Evolutionary conservation across 2,329 filamentous ascomycete genomes (phyloP), one percentile per base, ranked within the genome.

Genomic region (Ilyonectria destructans): DNA sequence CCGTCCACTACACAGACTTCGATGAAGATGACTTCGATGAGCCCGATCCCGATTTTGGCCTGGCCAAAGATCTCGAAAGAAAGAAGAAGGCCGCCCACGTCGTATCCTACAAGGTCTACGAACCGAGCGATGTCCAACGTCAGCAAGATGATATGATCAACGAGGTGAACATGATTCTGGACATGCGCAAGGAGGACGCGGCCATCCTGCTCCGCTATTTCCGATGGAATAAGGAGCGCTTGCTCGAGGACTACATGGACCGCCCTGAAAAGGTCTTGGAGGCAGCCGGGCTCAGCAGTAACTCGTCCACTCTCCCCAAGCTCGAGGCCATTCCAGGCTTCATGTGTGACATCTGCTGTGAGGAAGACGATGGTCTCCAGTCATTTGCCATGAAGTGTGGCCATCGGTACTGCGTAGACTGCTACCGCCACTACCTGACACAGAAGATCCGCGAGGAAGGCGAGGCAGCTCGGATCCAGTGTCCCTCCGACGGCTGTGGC

Each of bases 181-280:
- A 95, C 67, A 91, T 98, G 78, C 91, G 93, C 17, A 93, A 94
- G 75, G 96, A 98, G 82, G 93, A 96, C 70, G 91, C 93, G 0
- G 96, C 95, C 26, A 98, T 99, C 60, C 86, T 99, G 46, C 85
- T 99, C 67, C 92, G 96, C 54, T 90, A 96, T 81, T 94, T 93
- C 75, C 89, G 95, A 77, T 99, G 96, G 96, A 98, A 98, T 82
- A 96, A 97, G 80, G 96, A 99, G 80, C 91, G 93, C 45, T 81
- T 99, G 73, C 95, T 98, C 65, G 96, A 99, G 77, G 91, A 94
- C 71, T 98, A 98, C 81, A 98, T 99, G 95, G 96, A 99, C 71
- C 89, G 89, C 58, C 91, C 93, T 4, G 90, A 93, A 67, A 89
- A 92, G 77, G 90, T 96, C 2, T 84, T 98, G 37, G 95, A 97